Percentiles rank a stretch among this genome's conserved stretches.
Conservation (phyloP, 441 rosid species). For the Arabidopsis lyrata region DNA sequence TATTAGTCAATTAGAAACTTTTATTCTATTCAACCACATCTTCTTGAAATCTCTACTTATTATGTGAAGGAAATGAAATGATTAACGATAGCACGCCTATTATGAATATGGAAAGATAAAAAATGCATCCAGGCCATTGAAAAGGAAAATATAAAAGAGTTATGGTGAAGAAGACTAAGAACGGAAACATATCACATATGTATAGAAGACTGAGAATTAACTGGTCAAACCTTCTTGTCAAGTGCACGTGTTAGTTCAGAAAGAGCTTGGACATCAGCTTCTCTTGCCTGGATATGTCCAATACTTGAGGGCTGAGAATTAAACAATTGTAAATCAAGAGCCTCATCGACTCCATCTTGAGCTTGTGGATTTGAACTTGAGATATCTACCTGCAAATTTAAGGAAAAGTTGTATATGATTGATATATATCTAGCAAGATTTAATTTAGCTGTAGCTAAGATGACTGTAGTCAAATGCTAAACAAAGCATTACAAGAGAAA, state of each 20-base stretch:
- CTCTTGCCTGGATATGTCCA: constrained; percentile 59
- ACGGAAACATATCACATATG: constrained; percentile 15
- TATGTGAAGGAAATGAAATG: constrained; percentile 5
- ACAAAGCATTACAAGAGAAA: constrained; percentile 30
- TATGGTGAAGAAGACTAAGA: constrained; percentile 2
- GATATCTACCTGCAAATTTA: constrained; percentile 55
- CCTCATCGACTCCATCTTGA: constrained; percentile 50
- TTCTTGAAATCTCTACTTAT: constrained; percentile 14
- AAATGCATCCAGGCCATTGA: not conserved
- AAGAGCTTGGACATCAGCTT: constrained; percentile 75
- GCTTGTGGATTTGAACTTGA: constrained; percentile 55
- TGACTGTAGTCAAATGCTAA: constrained; percentile 22
- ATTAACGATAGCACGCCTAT: constrained; percentile 19
- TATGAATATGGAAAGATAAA: constrained; percentile 11
- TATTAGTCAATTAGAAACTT: constrained; percentile 12
- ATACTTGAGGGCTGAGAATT: constrained; percentile 53
- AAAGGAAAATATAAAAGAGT: constrained; percentile 1
- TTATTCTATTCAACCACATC: constrained; percentile 15
- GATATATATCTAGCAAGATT: not conserved
- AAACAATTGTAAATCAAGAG: constrained; percentile 46
- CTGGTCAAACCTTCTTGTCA: constrained; percentile 60
- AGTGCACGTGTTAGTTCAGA: constrained; percentile 67
- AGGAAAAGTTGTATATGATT: constrained; percentile 25
- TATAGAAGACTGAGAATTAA: constrained; percentile 28
- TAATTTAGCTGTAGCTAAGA: constrained; percentile 20